These are phyloP conservation scores for Oryza coarctata DNA, from an alignment of 176 grass and related monocot species.

Conservation along the genomic window DNA sequence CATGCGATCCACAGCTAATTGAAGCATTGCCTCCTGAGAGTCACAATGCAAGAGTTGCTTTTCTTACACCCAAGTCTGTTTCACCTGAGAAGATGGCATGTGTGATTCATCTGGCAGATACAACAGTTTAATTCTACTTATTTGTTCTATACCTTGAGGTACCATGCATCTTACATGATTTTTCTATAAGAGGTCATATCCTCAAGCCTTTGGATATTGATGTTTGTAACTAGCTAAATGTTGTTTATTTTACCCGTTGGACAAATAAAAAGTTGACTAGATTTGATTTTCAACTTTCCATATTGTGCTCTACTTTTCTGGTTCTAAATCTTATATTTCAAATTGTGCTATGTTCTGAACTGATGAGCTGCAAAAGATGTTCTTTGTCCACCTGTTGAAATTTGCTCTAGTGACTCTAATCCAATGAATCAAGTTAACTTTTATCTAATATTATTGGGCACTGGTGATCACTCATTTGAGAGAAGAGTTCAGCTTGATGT, in stretches of 20 bases:
- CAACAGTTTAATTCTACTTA: background rate
- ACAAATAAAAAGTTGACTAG: background rate
- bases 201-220: constrained; percentile 21
- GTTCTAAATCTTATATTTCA: background rate
- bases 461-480: constrained; percentile 95
- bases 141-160: constrained; percentile 2
- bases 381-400: background rate
- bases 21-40: constrained; percentile 77
- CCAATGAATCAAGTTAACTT: constrained; percentile 8
- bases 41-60: constrained; percentile 84
- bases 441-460: constrained; percentile 55
- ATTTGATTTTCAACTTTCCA: background rate
- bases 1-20: constrained; percentile 70
- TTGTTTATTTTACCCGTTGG: background rate
- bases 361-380: background rate
- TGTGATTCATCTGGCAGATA: constrained; percentile 97
- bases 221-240: background rate
- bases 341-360: background rate
- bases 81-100: constrained; percentile 81
- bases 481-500: constrained; percentile 82
- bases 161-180: constrained; percentile 3
- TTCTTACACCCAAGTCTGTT: constrained; percentile 72
- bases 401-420: background rate
- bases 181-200: constrained; percentile 4
- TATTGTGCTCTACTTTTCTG: background rate